Evolutionary conservation across 352 stramenopile species (phyloP), one percentile per base, ranked within the genome.

Genomic region (Phytophthora fragariaefolia): DNA sequence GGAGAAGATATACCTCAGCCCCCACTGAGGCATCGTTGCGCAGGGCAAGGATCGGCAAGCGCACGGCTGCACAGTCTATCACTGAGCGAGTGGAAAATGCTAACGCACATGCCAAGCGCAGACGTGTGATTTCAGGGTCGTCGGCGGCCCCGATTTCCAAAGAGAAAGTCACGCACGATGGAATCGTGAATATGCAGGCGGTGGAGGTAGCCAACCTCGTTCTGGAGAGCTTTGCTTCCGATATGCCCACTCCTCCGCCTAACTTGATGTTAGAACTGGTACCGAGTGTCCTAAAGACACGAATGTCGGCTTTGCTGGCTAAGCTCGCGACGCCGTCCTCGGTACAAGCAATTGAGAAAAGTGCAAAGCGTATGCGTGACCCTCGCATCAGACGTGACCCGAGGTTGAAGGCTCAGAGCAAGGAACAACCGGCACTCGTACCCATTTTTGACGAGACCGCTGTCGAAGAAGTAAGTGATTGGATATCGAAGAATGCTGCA

Each of bases 261-360:
- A 82, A 90, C 46, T 22, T 92, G 20, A 77, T 84, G 53, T 68
- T 95, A 20, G 70, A 89, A 38, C 82, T 93, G 2, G 76, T 83
- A 17, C 87, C 87, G 10, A 95, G 84, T 49, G 87, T 77, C 18
- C 77, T 95, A 22, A 95, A 95, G 71, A 58, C 82, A 17, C 78
- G 87, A 23, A 91, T 91, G 75, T 64, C 75, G 13, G 22, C 73
- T 20, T 46, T 95, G 24, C 62, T 95, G 22, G 59, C 71, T 30
- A 80, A 77, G 26, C 58, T 95, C 15, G 87, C 87, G 20, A 95
- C 84, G 40, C 87, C 87, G n/a, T 93, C 87, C 18, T 95, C 87
- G 3, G 80, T 77, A n/a, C 58, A 91, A 17, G 86, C 83, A 38
- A 85, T 92, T 51, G 83, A 89, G 26, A 86, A 77, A 47, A 91